Base-by-base conservation (phyloP, 345 rosid genomes). In the Raphanus sativus region DNA sequence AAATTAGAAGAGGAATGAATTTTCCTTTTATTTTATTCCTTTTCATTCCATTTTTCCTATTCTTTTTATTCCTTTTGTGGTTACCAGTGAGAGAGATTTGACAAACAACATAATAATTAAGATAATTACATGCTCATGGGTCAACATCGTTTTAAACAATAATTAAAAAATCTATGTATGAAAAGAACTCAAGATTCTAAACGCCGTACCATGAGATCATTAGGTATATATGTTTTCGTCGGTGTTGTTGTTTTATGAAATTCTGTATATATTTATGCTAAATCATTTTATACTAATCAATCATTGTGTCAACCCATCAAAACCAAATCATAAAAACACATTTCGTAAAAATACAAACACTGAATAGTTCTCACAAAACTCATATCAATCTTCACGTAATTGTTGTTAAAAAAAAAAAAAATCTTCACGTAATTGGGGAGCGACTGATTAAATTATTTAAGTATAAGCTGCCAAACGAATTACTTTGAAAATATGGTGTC, bases 161-260 rank as follows among this genome's bases (percentile, higher is more conserved):
- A 33, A 33, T n/a, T 17, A 10, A 56, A 75, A 66, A 75, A 66
- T 56, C 66, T 33, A 56, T 9, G 59, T 29, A 38, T 56, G 71
- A 28, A 65, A 74, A 63, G 17, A 28, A 74, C 56, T 34, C 56
- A 64, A 29, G 67, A 67, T 67, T 36, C 26, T 67, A 59, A 67
- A 75, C 67, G 79, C 67, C 52, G 67, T 67, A 75, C 36, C 66
- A 66, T 17, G 74, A 70, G 50, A 33, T 70, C 74, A 24, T 56
- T 24, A 17, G 12, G 33, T 34, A 34, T 21, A 21, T 21, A 21
- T 21, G 50, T 13, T 15, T 30, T 17, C 4, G 17, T 69, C 16
- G 62, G 62, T 52, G 45, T 69, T 69, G 8, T 50, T 15, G 24
- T 4, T 4, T 67, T 69, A 16, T 33, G 58, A 32, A 25, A 12